phyloP scores from a whole-genome alignment of 2,329 filamentous ascomycete genomes.

The Colletotrichum sp. region DNA sequence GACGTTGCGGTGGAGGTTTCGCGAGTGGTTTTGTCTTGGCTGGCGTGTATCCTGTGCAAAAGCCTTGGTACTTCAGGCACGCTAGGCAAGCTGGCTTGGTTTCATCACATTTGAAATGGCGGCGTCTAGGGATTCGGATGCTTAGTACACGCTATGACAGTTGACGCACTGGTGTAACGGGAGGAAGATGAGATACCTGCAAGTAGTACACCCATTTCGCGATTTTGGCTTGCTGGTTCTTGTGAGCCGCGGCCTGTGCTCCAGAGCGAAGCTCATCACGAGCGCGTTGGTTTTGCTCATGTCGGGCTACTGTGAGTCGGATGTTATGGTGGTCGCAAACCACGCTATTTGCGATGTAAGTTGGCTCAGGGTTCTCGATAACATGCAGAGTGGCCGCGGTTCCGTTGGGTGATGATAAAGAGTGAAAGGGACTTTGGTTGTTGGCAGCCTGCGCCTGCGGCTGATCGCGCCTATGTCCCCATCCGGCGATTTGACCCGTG shows the following conservation, averaged over 20 bases:
- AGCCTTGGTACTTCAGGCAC: slow-evolving; percentile 7
- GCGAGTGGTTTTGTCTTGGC: background rate
- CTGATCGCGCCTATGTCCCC: background rate
- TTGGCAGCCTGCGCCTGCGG: background rate
- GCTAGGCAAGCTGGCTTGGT: background rate
- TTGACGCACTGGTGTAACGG: background rate
- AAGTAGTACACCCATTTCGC: slow-evolving; percentile 1
- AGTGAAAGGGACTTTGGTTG: background rate
- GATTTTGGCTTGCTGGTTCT: slow-evolving; percentile 2
- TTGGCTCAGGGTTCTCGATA: background rate
- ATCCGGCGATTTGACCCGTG: background rate
- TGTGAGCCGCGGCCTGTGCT: background rate
- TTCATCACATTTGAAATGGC: slow-evolving; percentile 8
- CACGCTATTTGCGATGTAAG: background rate
- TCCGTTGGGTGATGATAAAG: background rate
- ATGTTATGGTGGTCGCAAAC: background rate
- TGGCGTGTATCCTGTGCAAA: background rate
- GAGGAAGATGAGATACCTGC: background rate
- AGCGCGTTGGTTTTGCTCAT: background rate
- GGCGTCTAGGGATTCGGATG: background rate
- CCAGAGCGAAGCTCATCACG: background rate
- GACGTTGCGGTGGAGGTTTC: background rate
- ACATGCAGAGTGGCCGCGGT: background rate
- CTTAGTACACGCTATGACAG: background rate
- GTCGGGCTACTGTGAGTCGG: background rate